These are phyloP conservation scores for Alnus glutinosa DNA, from an alignment of 306 rosid species.

Conservation along the genomic window DNA sequence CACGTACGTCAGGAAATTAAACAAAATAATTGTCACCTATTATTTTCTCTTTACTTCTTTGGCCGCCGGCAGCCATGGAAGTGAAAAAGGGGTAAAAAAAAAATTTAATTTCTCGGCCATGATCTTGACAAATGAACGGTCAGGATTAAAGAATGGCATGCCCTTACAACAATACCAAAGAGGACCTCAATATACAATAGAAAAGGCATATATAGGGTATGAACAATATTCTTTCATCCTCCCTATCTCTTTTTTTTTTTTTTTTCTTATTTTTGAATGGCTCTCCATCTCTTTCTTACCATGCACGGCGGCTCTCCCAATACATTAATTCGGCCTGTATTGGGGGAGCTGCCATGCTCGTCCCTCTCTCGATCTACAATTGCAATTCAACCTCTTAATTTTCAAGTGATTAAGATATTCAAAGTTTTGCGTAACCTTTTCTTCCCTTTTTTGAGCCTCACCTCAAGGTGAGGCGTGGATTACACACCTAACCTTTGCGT, in stretches of 20 bases:
- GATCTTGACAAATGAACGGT: too few species aligned
- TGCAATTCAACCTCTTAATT: not conserved
- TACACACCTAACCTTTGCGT: too few species aligned
- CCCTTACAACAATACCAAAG: too few species aligned
- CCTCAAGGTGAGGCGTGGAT: not conserved
- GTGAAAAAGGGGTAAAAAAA: too few species aligned
- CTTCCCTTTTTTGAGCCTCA: not conserved
- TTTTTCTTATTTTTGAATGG: too few species aligned
- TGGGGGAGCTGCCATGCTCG: not conserved
- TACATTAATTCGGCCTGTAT: constrained; percentile 43
- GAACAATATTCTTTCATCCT: not conserved
- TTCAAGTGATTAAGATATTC: not conserved
- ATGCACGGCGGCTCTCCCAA: constrained; percentile 43
- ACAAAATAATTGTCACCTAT: too few species aligned
- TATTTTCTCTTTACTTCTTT: too few species aligned
- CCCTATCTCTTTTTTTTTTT: not conserved
- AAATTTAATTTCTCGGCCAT: too few species aligned
- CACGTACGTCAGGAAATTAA: too few species aligned
- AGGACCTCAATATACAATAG: not conserved
- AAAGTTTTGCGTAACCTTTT: not conserved
- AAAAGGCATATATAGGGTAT: not conserved
- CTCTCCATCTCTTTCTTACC: not conserved
- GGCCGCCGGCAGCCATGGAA: too few species aligned
- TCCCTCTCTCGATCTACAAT: not conserved
- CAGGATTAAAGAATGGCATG: too few species aligned